phyloP scores from a whole-genome alignment of 139 green algal species.

The Deuterostichococcus epilithicus region DNA sequence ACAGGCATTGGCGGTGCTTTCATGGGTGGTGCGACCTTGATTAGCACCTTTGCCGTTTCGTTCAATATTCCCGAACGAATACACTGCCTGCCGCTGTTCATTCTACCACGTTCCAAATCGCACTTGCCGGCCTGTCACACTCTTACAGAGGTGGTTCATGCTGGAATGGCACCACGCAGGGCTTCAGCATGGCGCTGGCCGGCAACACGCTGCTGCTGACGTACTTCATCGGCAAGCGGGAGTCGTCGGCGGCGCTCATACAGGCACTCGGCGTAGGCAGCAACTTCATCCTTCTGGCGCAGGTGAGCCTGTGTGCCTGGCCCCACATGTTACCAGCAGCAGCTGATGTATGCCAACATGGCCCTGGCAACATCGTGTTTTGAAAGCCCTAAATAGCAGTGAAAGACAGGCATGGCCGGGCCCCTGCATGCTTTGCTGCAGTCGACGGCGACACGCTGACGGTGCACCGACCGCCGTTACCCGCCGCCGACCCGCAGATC shows the following conservation, averaged over 20 bases:
- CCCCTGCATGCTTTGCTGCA: not conserved
- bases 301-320: slow-evolving; percentile 48
- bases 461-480: too few species aligned
- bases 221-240: slow-evolving; percentile 63
- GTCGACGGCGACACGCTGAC: not conserved
- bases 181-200: slow-evolving; percentile 53
- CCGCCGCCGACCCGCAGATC: slow-evolving; percentile 16
- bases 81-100: not conserved
- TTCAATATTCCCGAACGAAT: not conserved
- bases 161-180: slow-evolving; percentile 25
- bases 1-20: slow-evolving; percentile 49
- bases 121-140: not conserved
- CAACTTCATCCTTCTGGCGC: slow-evolving; percentile 69
- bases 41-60: too few species aligned
- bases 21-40: slow-evolving; percentile 46
- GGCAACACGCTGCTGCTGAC: slow-evolving; percentile 75
- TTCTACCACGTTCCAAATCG: too few species aligned
- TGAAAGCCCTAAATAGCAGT: not conserved
- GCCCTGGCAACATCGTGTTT: not conserved
- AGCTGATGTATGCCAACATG: not conserved
- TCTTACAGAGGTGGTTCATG: slow-evolving; percentile 1
- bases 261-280: slow-evolving; percentile 67
- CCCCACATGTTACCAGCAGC: not conserved
- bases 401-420: not conserved
- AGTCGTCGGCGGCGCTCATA: slow-evolving; percentile 62